Base-by-base conservation (phyloP, 75 land plant species). In the Pseudotsuga menziesii region DNA sequence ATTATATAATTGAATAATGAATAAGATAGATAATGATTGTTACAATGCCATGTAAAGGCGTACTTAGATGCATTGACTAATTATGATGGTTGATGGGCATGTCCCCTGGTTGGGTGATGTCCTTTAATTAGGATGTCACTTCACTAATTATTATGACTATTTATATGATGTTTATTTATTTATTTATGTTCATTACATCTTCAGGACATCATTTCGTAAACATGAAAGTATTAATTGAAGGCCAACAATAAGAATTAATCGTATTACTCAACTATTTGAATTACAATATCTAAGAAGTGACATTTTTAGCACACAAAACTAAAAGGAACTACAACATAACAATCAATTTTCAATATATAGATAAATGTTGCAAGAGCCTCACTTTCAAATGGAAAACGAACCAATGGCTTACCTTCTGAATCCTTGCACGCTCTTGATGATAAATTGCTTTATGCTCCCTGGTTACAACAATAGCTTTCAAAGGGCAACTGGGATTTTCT, bases 401-500 rank as follows among this genome's bases (percentile, higher is more conserved):
- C 12, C 2, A 48, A 48, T 48, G 54, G 54, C 54, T 48, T 66
- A 86, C 94, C 83, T 90, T 92, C 58, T 88, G 87, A 61, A 92
- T 90, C 22, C 94, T 86, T 39, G 88, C 80, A 36, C 88, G 80
- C 75, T 86, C 88, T 64, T 69, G 74, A 44, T 85, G 88, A 76
- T 75, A 86, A 32, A 86, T 86, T 26, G 88, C 88, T 78, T 92
- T 92, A 76, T 92, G 95, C 56, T 92, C 95, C 76, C 95, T 86
- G 22, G 95, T 92, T 76, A 92, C 57, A 74, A 91, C 90, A 83
- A 92, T 88, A 48, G 92, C 86, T 82, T 92, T 92, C 73, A 88
- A 76, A 36, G 80, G 41, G 57, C 56, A 72, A 52, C 14, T 77
- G 78, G 58, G 32, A 25, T 57, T 82, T 75, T 70, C 70, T 27